phyloP scores from a whole-genome alignment of 495 filamentous ascomycete genomes.

The Hypoxylon subgilvum region DNA sequence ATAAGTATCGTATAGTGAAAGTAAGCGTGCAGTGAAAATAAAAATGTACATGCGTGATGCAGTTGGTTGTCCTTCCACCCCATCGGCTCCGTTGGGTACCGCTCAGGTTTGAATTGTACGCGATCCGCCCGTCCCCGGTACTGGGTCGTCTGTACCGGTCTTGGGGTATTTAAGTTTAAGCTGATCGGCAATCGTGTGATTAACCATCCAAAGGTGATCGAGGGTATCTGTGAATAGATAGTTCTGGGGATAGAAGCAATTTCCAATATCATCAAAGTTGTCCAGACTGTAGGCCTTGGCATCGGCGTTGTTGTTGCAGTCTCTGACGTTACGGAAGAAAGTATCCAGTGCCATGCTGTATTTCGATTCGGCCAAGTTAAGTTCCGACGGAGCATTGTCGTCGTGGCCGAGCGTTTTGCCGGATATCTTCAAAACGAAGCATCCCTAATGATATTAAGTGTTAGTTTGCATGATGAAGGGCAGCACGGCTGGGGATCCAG shows the following conservation, averaged over 20 bases:
- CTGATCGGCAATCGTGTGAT: background rate
- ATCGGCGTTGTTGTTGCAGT: constrained; percentile 4
- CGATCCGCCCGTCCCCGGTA: too few relatives aligned
- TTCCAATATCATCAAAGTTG: background rate
- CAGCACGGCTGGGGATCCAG: background rate
- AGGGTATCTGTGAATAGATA: background rate
- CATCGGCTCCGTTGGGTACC: too few relatives aligned
- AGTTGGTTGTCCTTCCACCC: too few relatives aligned
- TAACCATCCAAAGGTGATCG: background rate
- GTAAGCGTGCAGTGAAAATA: too few relatives aligned
- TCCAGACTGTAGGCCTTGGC: background rate
- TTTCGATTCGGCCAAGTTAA: background rate
- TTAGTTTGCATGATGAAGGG: background rate
- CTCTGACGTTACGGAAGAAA: constrained; percentile 4
- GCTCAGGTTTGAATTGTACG: too few relatives aligned
- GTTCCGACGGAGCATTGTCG: background rate
- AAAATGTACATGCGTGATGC: too few relatives aligned
- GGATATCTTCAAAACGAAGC: background rate
- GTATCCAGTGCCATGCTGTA: background rate
- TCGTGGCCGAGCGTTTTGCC: constrained; percentile 1
- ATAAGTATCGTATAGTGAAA: too few relatives aligned
- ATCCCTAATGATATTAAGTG: background rate
- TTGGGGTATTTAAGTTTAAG: background rate
- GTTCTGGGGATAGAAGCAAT: background rate
- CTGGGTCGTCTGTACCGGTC: too few relatives aligned